Conservation (phyloP, 345 rosid species). For the Crucihimalaya himalaica region DNA sequence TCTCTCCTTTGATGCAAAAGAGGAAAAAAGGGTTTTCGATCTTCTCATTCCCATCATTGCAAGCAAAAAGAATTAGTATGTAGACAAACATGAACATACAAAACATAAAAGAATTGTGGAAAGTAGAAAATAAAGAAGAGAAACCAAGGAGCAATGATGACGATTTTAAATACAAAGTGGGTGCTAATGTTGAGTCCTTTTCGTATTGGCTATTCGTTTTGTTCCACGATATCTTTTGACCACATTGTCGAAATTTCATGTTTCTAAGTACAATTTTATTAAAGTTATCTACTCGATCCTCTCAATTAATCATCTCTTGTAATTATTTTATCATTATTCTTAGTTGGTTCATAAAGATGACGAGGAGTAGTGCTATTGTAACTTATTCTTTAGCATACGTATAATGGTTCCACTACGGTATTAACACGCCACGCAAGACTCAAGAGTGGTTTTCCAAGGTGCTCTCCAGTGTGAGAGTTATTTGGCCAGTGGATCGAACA, state of each 20-base stretch:
- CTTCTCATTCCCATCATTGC: conserved; percentile 47
- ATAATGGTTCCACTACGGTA: background rate
- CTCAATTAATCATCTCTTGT: background rate
- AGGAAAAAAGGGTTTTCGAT: conserved; percentile 35
- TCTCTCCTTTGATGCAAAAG: conserved; percentile 40
- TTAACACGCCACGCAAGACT: background rate
- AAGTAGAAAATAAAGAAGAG: conserved; percentile 15
- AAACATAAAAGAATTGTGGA: conserved; percentile 17
- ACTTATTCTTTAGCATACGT: background rate
- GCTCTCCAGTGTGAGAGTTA: too few relatives aligned
- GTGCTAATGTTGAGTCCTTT: conserved; percentile 44
- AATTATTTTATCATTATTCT: conserved; percentile 12
- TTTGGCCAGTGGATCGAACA: too few relatives aligned
- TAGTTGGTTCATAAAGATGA: conserved; percentile 8
- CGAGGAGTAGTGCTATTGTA: background rate
- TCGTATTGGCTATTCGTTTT: conserved; percentile 14
- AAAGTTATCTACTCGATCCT: conserved; percentile 14
- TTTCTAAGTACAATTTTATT: background rate
- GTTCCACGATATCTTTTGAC: conserved; percentile 17
- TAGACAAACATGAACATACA: conserved; percentile 12
- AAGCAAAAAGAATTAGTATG: conserved; percentile 10
- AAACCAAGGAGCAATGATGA: conserved; percentile 43
- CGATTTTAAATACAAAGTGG: conserved; percentile 36
- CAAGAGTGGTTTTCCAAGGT: too few relatives aligned
- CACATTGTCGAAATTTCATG: background rate